Evolutionary conservation across 208 protist genomes (phyloP).

Genomic region (Entamoeba moshkovskii): DNA sequence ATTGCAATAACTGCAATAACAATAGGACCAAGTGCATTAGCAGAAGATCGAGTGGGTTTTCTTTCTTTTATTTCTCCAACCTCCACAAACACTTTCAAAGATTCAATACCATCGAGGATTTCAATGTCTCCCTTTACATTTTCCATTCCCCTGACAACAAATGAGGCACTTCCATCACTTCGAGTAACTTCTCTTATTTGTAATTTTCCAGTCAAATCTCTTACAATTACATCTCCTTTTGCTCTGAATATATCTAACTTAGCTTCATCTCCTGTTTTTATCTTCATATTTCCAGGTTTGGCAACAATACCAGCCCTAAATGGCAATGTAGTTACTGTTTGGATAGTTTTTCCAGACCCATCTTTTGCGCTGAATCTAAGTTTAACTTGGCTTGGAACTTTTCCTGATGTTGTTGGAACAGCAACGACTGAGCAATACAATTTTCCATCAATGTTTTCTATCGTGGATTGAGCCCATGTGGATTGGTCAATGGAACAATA

Average conservation of each 20-base stretch:
- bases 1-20: neutral
- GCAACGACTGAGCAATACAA: neutral
- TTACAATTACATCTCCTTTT: neutral
- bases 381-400: neutral
- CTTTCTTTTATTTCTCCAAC: neutral
- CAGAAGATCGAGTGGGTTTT: neutral
- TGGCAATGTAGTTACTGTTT: neutral
- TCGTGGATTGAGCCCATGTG: neutral
- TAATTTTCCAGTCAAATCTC: neutral
- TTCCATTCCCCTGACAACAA: neutral
- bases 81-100: neutral
- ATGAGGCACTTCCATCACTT: neutral
- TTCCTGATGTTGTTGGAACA: neutral
- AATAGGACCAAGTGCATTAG: neutral
- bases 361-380: neutral
- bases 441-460: neutral
- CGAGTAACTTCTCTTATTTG: neutral
- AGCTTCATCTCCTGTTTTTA: neutral
- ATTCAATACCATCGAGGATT: neutral
- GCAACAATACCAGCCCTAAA: slow-evolving; percentile 6
- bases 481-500: neutral
- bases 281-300: neutral
- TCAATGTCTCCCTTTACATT: neutral
- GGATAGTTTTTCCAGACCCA: neutral
- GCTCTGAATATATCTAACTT: neutral